Base-by-base conservation (phyloP, 768 basidiomycete species). In the Hirschioporus abietinus region DNA sequence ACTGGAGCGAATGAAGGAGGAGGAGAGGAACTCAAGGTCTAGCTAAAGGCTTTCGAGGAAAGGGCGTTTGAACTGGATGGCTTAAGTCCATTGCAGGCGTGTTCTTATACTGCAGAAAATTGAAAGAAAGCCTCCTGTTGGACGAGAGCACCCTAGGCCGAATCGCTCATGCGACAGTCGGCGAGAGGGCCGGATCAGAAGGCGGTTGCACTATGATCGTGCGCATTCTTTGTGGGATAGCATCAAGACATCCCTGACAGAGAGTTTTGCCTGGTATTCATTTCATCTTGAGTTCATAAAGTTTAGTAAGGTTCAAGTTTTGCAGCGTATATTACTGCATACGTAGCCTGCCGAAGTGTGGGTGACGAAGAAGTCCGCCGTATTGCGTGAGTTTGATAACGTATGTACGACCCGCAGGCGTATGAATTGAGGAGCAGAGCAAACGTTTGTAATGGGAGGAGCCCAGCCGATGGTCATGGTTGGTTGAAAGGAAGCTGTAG, bases 1-100 rank as follows among this genome's bases (percentile, higher is more conserved):
- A 23, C 60, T 25, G 60, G 60, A 61, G 60, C 60, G 42, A 15
- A 52, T 52, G 42, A 52, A 52, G 42, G 42, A 52, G 15, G 42
- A 20, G 42, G 42, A 12, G 42, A 20, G 42, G 20, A 52, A 5
- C 15, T 18, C 12, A 24, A 61, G 30, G 30, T 61, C 25, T 61
- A 3, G 7, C 23, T 8, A 35, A 35, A 66, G 20, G 30, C n/a
- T 27, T n/a, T 63, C 24, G n/a, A 64, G 63, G 63, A 52, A 24
- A 30, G 36, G 35, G 15, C 15, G 17, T 6, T 18, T 25, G 60
- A 61, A 61, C 60, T 61, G 23, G 17, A 4, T 23, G 12, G 3
- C 4, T 25, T 24, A 18, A 15, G 12, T 3, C 42, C 42, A 15
- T 20, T 52, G 12, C 12, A 52, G 4, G 42, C 12, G 12, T 10